Evolutionary conservation across 495 filamentous ascomycete species (phyloP), one percentile per base, ranked within the genome.

Genomic region (Aspergillus olivimuriae): DNA sequence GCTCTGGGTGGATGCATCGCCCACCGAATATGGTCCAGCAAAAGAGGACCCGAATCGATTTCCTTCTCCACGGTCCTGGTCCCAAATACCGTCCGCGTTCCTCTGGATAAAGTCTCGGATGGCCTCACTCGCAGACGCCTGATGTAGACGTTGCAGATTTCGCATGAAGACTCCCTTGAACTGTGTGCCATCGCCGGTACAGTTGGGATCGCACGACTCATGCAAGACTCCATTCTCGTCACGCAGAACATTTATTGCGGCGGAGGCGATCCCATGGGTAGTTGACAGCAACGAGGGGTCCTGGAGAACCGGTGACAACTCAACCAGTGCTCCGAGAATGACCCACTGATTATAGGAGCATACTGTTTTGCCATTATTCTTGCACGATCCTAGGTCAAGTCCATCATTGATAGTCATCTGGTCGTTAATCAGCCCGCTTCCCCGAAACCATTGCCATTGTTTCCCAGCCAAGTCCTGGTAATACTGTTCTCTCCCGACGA

Each of bases 331-430:
- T 11, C 85, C 85, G 10, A 89, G 71, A 26, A 89, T 68, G 20
- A 88, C 83, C 28, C 85, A 86, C 62, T 91, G 86, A 65, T 89
- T 91, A 67, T 91, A 91, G 0, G 82, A 78, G 77, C 78, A 89
- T 35, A 79, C 75, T 6, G 72, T 70, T 24, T 63, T 59, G 21
- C 72, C 71, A 56, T 88, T 87, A 55, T 88, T 87, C 46, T 74
- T 67, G 15, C 39, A 37, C 66, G 84, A 88, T 26, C 61, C 69
- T 2, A 57, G 57, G 45, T 73, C 62, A 15, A 91, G 72, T 7
- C 83, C 83, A 52, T 91, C 85, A 54, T 87, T 84, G 60, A 91
- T 81, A 4, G 76, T 69, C 47, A 73, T 68, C n/a, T 84, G 55
- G 11, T 57, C 21, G 48, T 83, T 86, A 46, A 88, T 82, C 61